Evolutionary conservation across 2,329 filamentous ascomycete genomes (phyloP), one percentile per base, ranked within the genome.

Genomic region (Calonectria henricotiae): DNA sequence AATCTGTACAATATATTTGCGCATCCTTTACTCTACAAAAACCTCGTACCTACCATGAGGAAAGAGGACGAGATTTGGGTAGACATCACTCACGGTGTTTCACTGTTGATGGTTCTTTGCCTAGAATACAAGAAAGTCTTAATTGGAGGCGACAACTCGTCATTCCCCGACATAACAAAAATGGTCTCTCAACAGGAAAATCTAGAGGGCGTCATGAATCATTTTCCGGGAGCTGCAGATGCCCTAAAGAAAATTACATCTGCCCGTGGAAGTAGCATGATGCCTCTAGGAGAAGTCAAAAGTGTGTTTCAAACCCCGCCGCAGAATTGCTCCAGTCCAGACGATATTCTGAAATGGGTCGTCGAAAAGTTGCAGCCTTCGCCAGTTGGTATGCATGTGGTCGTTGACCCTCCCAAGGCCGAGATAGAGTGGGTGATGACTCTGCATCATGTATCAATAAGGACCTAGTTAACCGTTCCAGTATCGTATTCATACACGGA

Each of bases 1-100:
- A 54, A 54, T 54, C 49, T 54, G 2, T 54, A 54, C n/a, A 54
- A 54, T 20, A 37, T 35, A 20, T 32, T 54, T 13, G 49, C 49
- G 1, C 49, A 54, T 37, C 30, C 49, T 23, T 8, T 54, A 37
- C 49, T 54, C 32, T 54, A 54, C 9, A 54, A 54, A 17, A 23
- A 20, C 8, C 30, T 54, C 5, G 49, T 54, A 1, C 49, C 49
- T 13, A 54, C 49, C 8, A 35, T 54, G 49, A 51, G 30, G 4
- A 11, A 35, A 15, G 12, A 27, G 9, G 49, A 54, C 4, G 49
- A 54, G n/a, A 54, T 54, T 13, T 12, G 35, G 5, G 30, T 54
- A 11, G 49, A 54, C 30, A 20, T 54, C 5, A 37, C 49, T 13
- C 49, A 54, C 5, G 49, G 49, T 20, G 49, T 54, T 35, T 30